These are phyloP conservation scores for Coemansia sp. DNA, from an alignment of 192 early-diverging fungal species.

Conservation along the genomic window DNA sequence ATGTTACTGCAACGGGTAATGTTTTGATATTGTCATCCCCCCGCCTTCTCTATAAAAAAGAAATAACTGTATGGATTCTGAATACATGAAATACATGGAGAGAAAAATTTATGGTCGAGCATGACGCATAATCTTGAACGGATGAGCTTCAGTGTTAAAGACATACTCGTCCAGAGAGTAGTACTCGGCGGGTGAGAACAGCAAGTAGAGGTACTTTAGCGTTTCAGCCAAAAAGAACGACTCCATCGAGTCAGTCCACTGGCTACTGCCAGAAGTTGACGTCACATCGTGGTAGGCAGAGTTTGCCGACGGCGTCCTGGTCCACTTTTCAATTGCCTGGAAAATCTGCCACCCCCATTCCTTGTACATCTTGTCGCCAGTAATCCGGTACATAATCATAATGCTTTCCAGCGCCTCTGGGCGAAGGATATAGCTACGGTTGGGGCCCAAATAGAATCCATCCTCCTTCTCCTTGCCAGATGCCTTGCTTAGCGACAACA, in stretches of 20 bases:
- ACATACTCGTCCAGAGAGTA: slow-evolving; percentile 81
- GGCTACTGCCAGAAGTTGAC: slow-evolving; percentile 20
- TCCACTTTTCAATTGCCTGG: slow-evolving; percentile 75
- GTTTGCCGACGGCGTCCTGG: slow-evolving; percentile 65
- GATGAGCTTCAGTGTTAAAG: slow-evolving; percentile 95
- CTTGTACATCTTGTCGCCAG: slow-evolving; percentile 68
- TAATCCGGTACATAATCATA: slow-evolving; percentile 82
- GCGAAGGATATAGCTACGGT: slow-evolving; percentile 53
- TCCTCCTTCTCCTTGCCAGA: slow-evolving; percentile 18
- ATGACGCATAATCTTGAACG: slow-evolving; percentile 60
- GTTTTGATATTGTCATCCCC: slow-evolving; percentile 3
- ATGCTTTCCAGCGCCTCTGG: slow-evolving; percentile 90
- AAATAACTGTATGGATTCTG: not conserved
- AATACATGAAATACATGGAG: not conserved
- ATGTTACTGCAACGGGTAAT: slow-evolving; percentile 7
- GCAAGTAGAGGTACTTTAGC: slow-evolving; percentile 88
- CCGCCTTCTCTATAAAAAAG: not conserved
- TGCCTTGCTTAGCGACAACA: slow-evolving; percentile 11
- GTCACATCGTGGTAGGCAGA: slow-evolving; percentile 55
- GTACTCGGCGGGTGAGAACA: slow-evolving; percentile 69
- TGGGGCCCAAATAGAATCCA: slow-evolving; percentile 39
- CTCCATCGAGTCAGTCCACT: slow-evolving; percentile 52
- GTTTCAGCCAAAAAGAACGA: slow-evolving; percentile 79
- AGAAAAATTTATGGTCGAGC: slow-evolving; percentile 1
- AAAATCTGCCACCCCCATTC: slow-evolving; percentile 89